phyloP scores from a whole-genome alignment of 73 alveolate genomes.

The Paramecium primaurelia region DNA sequence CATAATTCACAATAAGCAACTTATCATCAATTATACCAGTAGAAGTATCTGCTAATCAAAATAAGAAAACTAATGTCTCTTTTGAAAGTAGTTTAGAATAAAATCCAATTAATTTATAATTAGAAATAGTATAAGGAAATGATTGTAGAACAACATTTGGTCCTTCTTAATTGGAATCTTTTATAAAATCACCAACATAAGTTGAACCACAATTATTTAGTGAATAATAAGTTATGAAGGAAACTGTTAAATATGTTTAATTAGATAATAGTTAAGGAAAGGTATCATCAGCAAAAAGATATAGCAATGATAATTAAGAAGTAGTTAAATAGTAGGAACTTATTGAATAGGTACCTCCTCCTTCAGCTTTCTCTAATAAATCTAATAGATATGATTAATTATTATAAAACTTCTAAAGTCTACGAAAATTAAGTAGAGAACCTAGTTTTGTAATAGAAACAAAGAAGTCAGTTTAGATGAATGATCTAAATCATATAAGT shows the following conservation, averaged over 20 bases:
- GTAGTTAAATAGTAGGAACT: not conserved
- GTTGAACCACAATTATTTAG: not conserved
- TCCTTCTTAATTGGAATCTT: slow-evolving; percentile 13
- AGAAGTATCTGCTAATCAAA: not conserved
- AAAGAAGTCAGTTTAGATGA: slow-evolving; percentile 37
- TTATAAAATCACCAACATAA: not conserved
- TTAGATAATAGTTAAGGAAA: not conserved
- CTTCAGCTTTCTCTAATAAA: not conserved
- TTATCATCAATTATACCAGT: slow-evolving; percentile 11
- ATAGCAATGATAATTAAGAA: not conserved
- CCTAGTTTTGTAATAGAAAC: slow-evolving; percentile 34
- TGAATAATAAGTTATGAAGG: not conserved
- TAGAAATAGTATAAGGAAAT: not conserved
- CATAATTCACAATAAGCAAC: slow-evolving; percentile 11
- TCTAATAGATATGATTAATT: slow-evolving; percentile 32
- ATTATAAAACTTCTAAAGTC: not conserved
- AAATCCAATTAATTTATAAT: not conserved
- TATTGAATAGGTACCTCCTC: not conserved
- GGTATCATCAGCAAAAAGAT: slow-evolving; percentile 16
- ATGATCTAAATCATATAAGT: slow-evolving; percentile 20
- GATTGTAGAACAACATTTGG: slow-evolving; percentile 48
- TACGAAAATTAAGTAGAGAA: not conserved
- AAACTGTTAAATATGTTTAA: not conserved
- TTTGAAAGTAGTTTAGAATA: slow-evolving; percentile 17
- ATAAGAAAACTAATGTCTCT: slow-evolving; percentile 5